Evolutionary conservation across 331 rosid species (phyloP), one percentile per base, ranked within the genome.

Genomic region (Quercus lobata): DNA sequence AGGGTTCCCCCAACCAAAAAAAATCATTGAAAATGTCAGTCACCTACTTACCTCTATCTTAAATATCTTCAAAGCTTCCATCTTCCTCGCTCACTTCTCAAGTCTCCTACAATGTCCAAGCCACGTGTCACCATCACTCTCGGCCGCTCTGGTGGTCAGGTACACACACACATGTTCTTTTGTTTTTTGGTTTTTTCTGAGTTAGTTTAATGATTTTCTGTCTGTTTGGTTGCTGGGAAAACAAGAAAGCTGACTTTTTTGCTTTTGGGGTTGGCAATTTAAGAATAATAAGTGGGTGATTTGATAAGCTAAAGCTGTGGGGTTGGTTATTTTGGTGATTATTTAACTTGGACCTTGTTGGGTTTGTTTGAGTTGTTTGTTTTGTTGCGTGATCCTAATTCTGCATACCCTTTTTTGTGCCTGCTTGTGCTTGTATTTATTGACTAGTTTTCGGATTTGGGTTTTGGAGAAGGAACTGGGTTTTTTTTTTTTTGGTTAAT

Each of bases 61-160:
- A 19, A 16, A 29, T 58, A 52, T 72, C 79, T 12, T 27, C 69
- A 37, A 34, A 71, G 77, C 15, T 62, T 62, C 78, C 56, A 35
- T 76, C 41, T 19, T 70, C 71, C 17, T 68, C 4, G 27, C 0
- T 58, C 46, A 8, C 46, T 2, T 8, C 46, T 41, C 46, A 41
- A 0, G 46, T 8, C 65, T 74, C 15, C 53, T 9, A 70, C 24
- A 14, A 88, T 90, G 92, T 77, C 89, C 82, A 81, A 82, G 41
- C 92, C 86, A 19, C 84, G 85, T 73, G 86, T 90, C 83, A 88
- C 91, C 68, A 84, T 88, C 84, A 88, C 94, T 72, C 85, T 90
- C 27, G 94, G 91, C 4, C 90, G 84, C 76, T 24, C 87, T 55
- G 89, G 91, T 49, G 89, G 91, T 78, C 94, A 88, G 94, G 94